Percentiles rank a stretch among this genome's conserved stretches.
Evolutionary conservation across 1,284 basidiomycete genomes (phyloP).

Genomic region (Amylostereum areolatum): DNA sequence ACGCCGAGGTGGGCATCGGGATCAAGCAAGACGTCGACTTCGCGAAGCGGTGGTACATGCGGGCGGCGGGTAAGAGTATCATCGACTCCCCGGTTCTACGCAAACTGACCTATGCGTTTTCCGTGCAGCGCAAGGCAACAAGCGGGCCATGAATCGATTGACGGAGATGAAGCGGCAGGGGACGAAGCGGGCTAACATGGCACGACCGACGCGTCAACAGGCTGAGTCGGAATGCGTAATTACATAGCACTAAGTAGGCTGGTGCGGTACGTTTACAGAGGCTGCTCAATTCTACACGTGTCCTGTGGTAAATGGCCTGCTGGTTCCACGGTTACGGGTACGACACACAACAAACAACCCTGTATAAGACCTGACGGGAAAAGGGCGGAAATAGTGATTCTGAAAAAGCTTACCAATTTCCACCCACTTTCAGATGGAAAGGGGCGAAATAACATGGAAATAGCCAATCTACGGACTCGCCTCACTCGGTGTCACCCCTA

Average conservation of each 20-base stretch:
- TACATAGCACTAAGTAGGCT: not conserved
- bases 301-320: too few species aligned
- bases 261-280: too few species aligned
- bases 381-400: too few species aligned
- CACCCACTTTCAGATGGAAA: too few species aligned
- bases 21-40: constrained; percentile 94
- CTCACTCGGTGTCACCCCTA: too few species aligned
- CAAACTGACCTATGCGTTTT: not conserved
- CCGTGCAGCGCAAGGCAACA: constrained; percentile 82
- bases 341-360: too few species aligned
- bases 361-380: too few species aligned
- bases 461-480: too few species aligned
- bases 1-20: constrained; percentile 96
- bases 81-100: constrained; percentile 1
- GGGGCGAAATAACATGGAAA: too few species aligned
- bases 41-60: constrained; percentile 98
- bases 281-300: too few species aligned
- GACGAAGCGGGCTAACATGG: constrained; percentile 63
- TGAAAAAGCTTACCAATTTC: too few species aligned
- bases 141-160: constrained; percentile 89
- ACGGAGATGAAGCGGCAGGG: constrained; percentile 87
- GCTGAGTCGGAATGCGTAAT: constrained; percentile 91
- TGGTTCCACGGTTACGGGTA: too few species aligned
- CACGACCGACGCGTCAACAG: constrained; percentile 85
- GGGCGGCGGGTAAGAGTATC: constrained; percentile 77